Base-by-base conservation (phyloP, 176 grass and related monocot species). In the Bolboschoenus planiculmis region DNA sequence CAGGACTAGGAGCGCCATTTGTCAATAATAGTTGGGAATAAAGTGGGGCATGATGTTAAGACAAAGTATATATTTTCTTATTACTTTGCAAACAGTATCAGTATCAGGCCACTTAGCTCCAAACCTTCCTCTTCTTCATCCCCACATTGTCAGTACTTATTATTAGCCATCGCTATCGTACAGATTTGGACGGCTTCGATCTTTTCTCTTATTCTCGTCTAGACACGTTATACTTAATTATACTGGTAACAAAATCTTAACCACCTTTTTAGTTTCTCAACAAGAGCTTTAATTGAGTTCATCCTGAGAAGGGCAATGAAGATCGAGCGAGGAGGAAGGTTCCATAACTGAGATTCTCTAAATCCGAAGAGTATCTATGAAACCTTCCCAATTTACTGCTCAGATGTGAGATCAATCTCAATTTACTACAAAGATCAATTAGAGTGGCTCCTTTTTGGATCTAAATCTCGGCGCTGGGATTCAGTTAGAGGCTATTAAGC, bases 111-210 rank as follows among this genome's bases (percentile, higher is more conserved):
- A n/a, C n/a, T n/a, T n/a, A n/a, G n/a, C n/a, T 61, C 58, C 0
- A 30, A 29, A 20, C 18, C 33, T 72, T 44, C 67, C 24, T 62
- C 44, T 26, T 58, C 54, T 80, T 11, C 14, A 16, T 15, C 78
- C 29, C 54, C 56, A 81, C 37, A 63, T 60, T 81, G 78, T 63
- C 35, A 81, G 77, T 79, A 1, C 39, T 40, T 6, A 40, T 40
- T 6, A 40, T 10, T 53, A 81, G 33, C 56, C 5, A 24, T 81
- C 78, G 58, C 78, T 81, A 63, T 81, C 78, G 3, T 11, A 60
- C 20, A 81, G 78, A 81, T 81, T 46, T 59, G 78, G 42, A 81
- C 78, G n/a, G 24, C 37, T 73, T 65, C 6, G 20, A 24, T 8
- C 23, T 58, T 33, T 14, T 66, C 62, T 62, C 58, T 62, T 62